phyloP scores from a whole-genome alignment of 2,329 filamentous ascomycete genomes.

The Diaporthe sp. region DNA sequence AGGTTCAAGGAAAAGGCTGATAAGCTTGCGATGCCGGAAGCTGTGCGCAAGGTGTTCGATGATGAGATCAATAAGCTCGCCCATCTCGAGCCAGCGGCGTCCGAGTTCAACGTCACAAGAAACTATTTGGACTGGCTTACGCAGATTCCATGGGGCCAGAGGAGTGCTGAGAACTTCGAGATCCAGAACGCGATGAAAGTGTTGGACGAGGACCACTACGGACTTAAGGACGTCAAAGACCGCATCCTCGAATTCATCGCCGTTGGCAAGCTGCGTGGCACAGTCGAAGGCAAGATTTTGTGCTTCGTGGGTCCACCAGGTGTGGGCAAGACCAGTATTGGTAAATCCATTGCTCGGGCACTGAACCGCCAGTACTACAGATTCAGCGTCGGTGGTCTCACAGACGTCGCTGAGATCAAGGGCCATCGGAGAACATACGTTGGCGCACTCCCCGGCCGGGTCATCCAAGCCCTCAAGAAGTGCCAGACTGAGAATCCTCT shows the following conservation, averaged over 20 bases:
- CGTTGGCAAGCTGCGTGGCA: conserved; percentile 95
- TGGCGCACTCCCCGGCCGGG: conserved; percentile 92
- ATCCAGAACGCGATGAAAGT: conserved; percentile 92
- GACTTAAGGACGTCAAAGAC: conserved; percentile 97
- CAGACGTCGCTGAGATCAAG: conserved; percentile 99
- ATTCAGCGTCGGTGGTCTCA: conserved; percentile 96
- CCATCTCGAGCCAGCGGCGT: conserved; percentile 93
- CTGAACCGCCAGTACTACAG: conserved; percentile 97
- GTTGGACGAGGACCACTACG: conserved; percentile 96
- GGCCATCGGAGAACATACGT: conserved; percentile 97
- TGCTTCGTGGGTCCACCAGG: conserved; percentile 98
- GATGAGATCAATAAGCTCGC: conserved; percentile 98
- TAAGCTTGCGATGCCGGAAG: conserved; percentile 96
- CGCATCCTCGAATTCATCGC: conserved; percentile 98
- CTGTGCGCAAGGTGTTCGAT: conserved; percentile 96
- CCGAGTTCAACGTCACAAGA: conserved; percentile 97
- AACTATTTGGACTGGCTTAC: conserved; percentile 99
- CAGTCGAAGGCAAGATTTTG: conserved; percentile 97
- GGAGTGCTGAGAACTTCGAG: conserved; percentile 95
- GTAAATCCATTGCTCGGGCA: conserved; percentile 95
- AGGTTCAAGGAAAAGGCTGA: conserved; percentile 96
- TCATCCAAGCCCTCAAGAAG: conserved; percentile 98
- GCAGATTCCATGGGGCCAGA: conserved; percentile 96
- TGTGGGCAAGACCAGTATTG: conserved; percentile 98
- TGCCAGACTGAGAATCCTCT: conserved; percentile 98